phyloP scores from a whole-genome alignment of 78 protist species.

The Creolimax fragrantissima region DNA sequence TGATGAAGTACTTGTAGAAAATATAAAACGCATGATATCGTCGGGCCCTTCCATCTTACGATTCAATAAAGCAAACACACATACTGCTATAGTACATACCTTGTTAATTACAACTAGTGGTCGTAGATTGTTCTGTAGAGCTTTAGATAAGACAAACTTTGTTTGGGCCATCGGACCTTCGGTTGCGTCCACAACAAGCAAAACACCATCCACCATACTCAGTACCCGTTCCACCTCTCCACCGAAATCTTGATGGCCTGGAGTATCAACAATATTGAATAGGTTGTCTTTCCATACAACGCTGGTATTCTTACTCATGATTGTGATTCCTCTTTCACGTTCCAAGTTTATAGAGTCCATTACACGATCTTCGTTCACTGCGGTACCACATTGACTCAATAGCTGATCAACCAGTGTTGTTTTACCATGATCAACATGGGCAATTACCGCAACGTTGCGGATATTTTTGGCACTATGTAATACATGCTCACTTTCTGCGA shows the following conservation, averaged over 20 bases:
- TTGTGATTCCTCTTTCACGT: constrained; percentile 74
- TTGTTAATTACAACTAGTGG: constrained; percentile 86
- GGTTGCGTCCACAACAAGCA: constrained; percentile 80
- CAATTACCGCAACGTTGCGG: constrained; percentile 84
- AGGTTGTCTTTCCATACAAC: constrained; percentile 53
- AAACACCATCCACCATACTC: constrained; percentile 75
- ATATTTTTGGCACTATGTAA: constrained; percentile 18
- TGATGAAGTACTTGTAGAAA: no score
- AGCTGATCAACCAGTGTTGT: constrained; percentile 88
- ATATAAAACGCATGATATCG: no score
- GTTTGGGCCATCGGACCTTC: constrained; percentile 89
- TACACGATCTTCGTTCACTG: constrained; percentile 54
- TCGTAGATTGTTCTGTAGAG: constrained; percentile 40
- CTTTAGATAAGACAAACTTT: constrained; percentile 78
- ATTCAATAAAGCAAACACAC: no score
- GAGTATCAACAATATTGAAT: constrained; percentile 85
- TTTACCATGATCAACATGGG: constrained; percentile 97
- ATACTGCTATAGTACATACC: no score
- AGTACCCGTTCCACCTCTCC: constrained; percentile 81
- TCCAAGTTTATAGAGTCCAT: constrained; percentile 81
- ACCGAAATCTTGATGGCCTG: constrained; percentile 96
- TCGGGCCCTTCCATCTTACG: no score
- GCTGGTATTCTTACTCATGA: constrained; percentile 55
- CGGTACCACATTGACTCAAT: constrained; percentile 80
- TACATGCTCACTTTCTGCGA: no score